Evolutionary conservation across 2,329 filamentous ascomycete genomes (phyloP), one percentile per base, ranked within the genome.

Genomic region (Epichloe uncinata): DNA sequence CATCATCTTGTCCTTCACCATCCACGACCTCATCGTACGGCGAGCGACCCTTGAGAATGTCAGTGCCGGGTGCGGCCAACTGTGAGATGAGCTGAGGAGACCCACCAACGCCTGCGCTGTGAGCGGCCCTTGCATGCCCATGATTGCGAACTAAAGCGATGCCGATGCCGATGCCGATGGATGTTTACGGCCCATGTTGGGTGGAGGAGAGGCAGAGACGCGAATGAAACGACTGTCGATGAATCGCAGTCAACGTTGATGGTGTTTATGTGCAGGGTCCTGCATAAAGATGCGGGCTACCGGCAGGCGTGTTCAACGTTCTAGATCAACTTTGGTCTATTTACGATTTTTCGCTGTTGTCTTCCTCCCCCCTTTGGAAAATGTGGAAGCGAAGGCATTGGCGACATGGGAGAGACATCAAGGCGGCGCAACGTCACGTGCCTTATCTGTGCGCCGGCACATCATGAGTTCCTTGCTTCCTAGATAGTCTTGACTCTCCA

Each of bases 21-120:
- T 67, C 64, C 5, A 78, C 70, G 12, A 77, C 72, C 55, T 78
- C 75, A 58, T 81, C 77, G 54, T 79, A 81, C 11, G 78, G 78
- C 18, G 77, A 81, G 22, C 78, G 72, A 52, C 78, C 78, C 77
- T 80, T 22, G 7, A 33, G 16, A 4, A 43, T 26, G 42, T 47
- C 9, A 20, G 41, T 26, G 18, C 13, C 18, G 50, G 50, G 40
- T 56, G 47, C 35, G 46, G 20, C 8, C 12, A 20, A n/a, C 16
- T 42, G 6, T 15, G 22, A 48, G 37, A 11, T 22, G 20, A 6
- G 4, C 5, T 16, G 15, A 20, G 15, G 18, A 18, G 38, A 45
- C 72, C 59, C 63, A 79, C 77, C 61, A 81, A 60, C 26, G 76
- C 77, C 59, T 75, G 70, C 13, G 77, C 78, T 22, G 75, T 78